phyloP scores from a whole-genome alignment of 495 filamentous ascomycete genomes.

The Bathelium albidoporum region DNA sequence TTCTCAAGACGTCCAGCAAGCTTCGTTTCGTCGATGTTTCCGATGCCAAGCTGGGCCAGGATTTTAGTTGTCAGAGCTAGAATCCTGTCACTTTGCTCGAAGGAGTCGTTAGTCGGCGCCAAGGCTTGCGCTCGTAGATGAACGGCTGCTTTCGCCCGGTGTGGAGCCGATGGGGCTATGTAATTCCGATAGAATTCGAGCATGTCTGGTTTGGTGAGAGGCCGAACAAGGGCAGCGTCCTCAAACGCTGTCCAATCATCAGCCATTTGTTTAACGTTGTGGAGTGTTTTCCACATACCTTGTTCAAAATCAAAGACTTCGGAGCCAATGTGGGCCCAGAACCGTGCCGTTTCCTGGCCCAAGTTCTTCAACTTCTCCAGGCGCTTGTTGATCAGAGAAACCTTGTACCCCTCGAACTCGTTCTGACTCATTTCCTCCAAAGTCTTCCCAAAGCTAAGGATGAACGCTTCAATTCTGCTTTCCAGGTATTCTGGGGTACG shows the following conservation, averaged over 20 bases:
- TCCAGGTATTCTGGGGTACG: slow-evolving; percentile 73
- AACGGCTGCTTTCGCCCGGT: slow-evolving; percentile 69
- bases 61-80: slow-evolving; percentile 40
- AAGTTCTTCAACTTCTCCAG: slow-evolving; percentile 92
- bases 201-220: slow-evolving; percentile 67
- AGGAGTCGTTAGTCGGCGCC: slow-evolving; percentile 32
- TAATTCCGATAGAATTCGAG: slow-evolving; percentile 67
- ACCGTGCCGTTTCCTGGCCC: slow-evolving; percentile 66
- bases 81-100: slow-evolving; percentile 46
- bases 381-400: slow-evolving; percentile 76
- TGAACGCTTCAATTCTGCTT: slow-evolving; percentile 73
- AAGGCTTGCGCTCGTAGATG: slow-evolving; percentile 66
- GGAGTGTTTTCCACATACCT: slow-evolving; percentile 39
- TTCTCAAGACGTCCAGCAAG: slow-evolving; percentile 37
- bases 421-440: slow-evolving; percentile 68
- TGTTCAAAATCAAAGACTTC: slow-evolving; percentile 85
- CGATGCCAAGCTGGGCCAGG: slow-evolving; percentile 42
- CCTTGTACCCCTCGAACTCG: slow-evolving; percentile 85
- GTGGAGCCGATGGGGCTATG: slow-evolving; percentile 62
- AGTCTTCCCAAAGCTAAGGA: slow-evolving; percentile 50
- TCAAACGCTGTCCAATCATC: slow-evolving; percentile 45
- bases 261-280: slow-evolving; percentile 1
- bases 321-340: slow-evolving; percentile 74
- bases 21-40: slow-evolving; percentile 32
- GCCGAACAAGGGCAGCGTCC: slow-evolving; percentile 65